A percentile compares a stretch with the other conserved stretches of the same genome.
Conservation (phyloP, 2,329 filamentous ascomycete species). For the Xylaria arbuscula region DNA sequence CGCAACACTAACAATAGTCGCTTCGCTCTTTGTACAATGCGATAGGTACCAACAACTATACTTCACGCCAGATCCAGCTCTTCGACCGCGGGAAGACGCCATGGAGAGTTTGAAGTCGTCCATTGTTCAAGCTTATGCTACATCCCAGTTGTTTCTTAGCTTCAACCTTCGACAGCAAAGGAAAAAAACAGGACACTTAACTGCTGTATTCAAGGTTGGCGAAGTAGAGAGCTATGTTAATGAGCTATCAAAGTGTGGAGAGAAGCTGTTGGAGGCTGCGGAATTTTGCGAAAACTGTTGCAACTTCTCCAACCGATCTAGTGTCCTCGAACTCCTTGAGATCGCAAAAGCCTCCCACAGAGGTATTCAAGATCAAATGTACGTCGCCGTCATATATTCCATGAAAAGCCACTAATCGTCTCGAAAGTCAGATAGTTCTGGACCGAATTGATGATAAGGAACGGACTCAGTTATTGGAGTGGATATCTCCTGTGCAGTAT, state of each 20-base stretch:
- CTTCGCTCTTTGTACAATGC: background rate
- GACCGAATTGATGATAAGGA: background rate
- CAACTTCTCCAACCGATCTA: background rate
- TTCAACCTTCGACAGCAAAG: background rate
- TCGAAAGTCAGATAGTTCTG: slow-evolving; percentile 2
- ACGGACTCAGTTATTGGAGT: background rate
- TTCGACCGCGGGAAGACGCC: background rate
- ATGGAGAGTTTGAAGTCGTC: background rate
- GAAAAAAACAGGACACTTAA: background rate
- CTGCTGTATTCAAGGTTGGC: background rate
- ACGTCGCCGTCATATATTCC: background rate
- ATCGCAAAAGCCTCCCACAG: background rate
- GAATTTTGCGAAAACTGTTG: background rate
- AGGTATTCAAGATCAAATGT: slow-evolving; percentile 13
- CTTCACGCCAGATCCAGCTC: background rate
- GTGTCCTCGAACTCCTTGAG: background rate
- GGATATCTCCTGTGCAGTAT: slow-evolving; percentile 25
- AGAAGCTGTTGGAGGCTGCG: background rate
- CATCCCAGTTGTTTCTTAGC: background rate
- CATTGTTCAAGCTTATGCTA: slow-evolving; percentile 3
- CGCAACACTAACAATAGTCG: background rate
- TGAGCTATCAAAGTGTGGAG: background rate
- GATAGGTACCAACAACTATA: background rate
- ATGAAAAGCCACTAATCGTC: background rate
- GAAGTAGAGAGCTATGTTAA: background rate